Evolutionary conservation across 345 rosid genomes (phyloP), one percentile per base, ranked within the genome.

Genomic region (Aegle marmelos): DNA sequence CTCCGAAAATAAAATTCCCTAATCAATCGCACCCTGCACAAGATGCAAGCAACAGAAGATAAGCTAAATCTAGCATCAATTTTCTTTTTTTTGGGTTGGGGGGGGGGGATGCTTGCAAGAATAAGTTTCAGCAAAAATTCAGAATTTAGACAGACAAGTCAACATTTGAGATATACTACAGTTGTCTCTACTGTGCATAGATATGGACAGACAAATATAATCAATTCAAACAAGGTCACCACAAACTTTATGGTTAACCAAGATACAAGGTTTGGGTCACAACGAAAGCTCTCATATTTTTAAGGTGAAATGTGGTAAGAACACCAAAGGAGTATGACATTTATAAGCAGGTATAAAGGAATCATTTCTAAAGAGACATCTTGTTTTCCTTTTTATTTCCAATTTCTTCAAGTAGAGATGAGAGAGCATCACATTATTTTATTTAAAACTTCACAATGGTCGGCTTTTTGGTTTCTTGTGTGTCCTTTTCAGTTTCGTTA

Each of bases 1-100:
- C 33, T 72, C 60, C 65, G 53, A 6, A 64, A 57, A 62, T 74
- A 36, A 48, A 41, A 27, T 76, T 68, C 48, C 53, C 64, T 48
- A 59, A 19, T 50, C 34, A 68, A 22, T 17, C 17, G 54, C 71
- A 41, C 57, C 17, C 59, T 74, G 68, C 39, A 59, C 59, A 28
- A 19, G 39, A 78, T 33, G 61, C n/a, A 74, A 68, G 24, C n/a
- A 45, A n/a, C 24, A 37, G 14, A 68, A 62, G 9, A 60, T 17
- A 28, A 64, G 36, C 34, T n/a, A 34, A 65, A 60, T 2, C 56
- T 66, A 31, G 22, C 17, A 65, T 64, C 70, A 28, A n/a, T n/a
- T n/a, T n/a, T n/a, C n/a, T n/a, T n/a, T n/a, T n/a, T n/a, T n/a
- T n/a, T n/a, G n/a, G n/a, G n/a, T n/a, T n/a, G n/a, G n/a, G n/a